A percentile compares a stretch with the other conserved stretches of the same genome.
These are phyloP conservation scores for Kwoniella sp. DNA, from an alignment of 768 basidiomycete species.

Conservation along the genomic window DNA sequence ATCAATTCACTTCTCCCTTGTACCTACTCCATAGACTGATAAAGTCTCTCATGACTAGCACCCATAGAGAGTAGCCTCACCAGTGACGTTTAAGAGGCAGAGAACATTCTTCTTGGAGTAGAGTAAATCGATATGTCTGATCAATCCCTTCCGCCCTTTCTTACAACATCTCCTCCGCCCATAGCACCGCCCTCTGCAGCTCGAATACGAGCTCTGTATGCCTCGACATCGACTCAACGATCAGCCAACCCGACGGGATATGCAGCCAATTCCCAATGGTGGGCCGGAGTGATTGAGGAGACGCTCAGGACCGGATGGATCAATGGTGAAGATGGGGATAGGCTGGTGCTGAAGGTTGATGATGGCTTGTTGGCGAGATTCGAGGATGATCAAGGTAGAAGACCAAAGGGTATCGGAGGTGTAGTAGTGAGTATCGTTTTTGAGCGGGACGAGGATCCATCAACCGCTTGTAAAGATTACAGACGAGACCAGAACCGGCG, in stretches of 20 bases:
- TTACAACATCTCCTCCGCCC: constrained; percentile 26
- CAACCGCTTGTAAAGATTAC: too few relatives aligned
- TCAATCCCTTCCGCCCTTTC: constrained; percentile 23
- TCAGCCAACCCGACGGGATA: constrained; percentile 81
- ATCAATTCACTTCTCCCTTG: too few relatives aligned
- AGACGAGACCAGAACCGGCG: too few relatives aligned
- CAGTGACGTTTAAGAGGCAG: too few relatives aligned
- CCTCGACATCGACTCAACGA: constrained; percentile 81
- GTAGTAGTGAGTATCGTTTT: constrained; percentile 48
- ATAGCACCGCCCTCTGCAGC: constrained; percentile 41
- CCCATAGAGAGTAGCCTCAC: too few relatives aligned
- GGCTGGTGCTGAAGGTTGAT: constrained; percentile 45
- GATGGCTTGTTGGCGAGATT: constrained; percentile 41
- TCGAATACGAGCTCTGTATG: constrained; percentile 67
- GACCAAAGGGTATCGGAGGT: constrained; percentile 53
- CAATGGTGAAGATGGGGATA: constrained; percentile 36
- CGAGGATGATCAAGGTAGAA: constrained; percentile 37
- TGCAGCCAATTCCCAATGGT: constrained; percentile 81
- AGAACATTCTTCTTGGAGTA: too few relatives aligned
- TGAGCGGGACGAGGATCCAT: too few relatives aligned
- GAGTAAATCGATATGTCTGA: background rate
- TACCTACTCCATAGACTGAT: too few relatives aligned
- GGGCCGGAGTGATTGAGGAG: constrained; percentile 58
- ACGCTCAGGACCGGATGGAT: constrained; percentile 42
- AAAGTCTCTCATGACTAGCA: too few relatives aligned